Base-by-base conservation (phyloP, 352 stramenopile genomes). In the Globisporangium heterothallicum region DNA sequence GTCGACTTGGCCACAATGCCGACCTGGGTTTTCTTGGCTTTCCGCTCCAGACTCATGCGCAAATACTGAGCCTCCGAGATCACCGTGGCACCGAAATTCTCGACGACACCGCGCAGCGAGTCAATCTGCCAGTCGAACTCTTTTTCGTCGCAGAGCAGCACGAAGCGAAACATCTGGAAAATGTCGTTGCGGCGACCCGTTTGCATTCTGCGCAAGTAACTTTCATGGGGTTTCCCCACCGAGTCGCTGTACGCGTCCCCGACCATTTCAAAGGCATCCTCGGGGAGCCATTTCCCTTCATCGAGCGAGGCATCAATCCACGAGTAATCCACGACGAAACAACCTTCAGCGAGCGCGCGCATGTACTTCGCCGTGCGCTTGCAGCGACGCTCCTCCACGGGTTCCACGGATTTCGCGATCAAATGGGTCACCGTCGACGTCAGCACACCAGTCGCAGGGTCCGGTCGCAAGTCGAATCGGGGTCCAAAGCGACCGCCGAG, bases 291-390 rank as follows among this genome's bases (percentile, higher is more conserved):
- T 21, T 71, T 55, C 2, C 73, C 68, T 10, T 80, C 73, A 0
- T 65, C 55, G 4, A 86, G 53, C 67, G 80, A 91, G 7, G 74
- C 76, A n/a, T 68, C 54, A 27, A 93, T 61, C 84, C 84, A 94
- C 40, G 66, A 66, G 49, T 88, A 78, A 42, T 93, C 80, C 48
- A 94, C 74, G 7, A 94, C 67, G 42, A 75, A 91, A 25, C 50
- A 72, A 7, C 79, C 79, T 58, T 92, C 75, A 1, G 82, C 78
- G 18, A 94, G 59, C 6, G 76, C 84, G 18, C 78, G 78, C 84
- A 94, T 91, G 65, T 91, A 92, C 65, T 92, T 93, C 53, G 76
- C 76, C 0, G 80, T 94, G 21, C 84, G 80, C 47, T 88, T 87
- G 53, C 84, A 94, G 24, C 82, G 79, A 27, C 75, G 47, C 2